Evolutionary conservation across 495 filamentous ascomycete species (phyloP), one percentile per base, ranked within the genome.

Genomic region (Annulohypoxylon nitens): DNA sequence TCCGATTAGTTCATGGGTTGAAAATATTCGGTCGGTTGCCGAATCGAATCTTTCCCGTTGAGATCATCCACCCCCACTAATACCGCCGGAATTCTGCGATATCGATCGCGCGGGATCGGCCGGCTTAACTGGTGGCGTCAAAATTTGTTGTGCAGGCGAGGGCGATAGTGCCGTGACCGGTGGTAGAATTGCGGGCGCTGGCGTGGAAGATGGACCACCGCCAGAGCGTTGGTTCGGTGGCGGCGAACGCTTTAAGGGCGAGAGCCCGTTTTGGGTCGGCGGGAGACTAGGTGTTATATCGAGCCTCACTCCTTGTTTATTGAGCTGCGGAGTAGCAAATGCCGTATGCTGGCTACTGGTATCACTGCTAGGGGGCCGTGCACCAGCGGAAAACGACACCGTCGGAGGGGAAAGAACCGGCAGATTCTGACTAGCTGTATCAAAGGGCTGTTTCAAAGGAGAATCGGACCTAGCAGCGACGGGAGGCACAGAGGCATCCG

Each of bases 231-330:
- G 78, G 30, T 73, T 74, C 12, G 73, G 71, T 30, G 84, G 80
- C 20, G 86, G 84, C 12, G 87, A 88, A 43, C 93, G 90, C 77
- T 97, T 97, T 45, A 87, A 91, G 4, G 93, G 93, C 16, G 93
- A 95, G 39, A 93, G 80, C 5, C 92, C 93, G 4, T 88, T 90
- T 43, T 84, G 81, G 23, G 83, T 71, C 47, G 91, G 84, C 61
- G 87, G 86, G 73, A 85, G 88, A 76, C 67, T 86, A 47, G 83
- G 77, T 1, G 77, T 74, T 16, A 60, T 43, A 34, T 79, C 75
- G 55, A 75, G 72, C 25, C 59, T 70, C 33, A 48, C 53, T 23
- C 67, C 53, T 60, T 59, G 11, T 23, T 62, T 75, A 16, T 77
- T 75, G 30, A 79, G 73, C 48, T 79, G 77, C 33, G 77, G 77